These are phyloP conservation scores for Chrysosporium keratinophilum DNA, from an alignment of 2,329 filamentous ascomycete genomes.

Conservation along the genomic window DNA sequence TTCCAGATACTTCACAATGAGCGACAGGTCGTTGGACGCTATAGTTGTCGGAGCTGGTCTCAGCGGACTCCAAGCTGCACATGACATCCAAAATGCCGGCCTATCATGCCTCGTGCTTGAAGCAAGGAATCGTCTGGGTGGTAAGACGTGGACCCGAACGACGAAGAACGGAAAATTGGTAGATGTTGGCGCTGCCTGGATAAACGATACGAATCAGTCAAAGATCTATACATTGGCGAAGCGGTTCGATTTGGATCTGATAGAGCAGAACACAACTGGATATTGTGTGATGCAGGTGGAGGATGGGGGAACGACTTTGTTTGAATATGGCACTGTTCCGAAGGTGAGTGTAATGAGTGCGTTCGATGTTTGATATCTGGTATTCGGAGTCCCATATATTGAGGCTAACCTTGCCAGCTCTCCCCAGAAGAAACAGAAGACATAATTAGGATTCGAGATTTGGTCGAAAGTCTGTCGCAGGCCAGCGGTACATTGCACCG, in stretches of 20 bases:
- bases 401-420: not conserved
- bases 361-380: not conserved
- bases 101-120: slow-evolving; percentile 31
- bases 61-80: slow-evolving; percentile 30
- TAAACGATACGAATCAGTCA: slow-evolving; percentile 28
- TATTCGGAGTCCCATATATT: not conserved
- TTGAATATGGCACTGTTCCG: slow-evolving; percentile 27
- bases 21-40: slow-evolving; percentile 20
- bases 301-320: slow-evolving; percentile 21
- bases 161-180: slow-evolving; percentile 21
- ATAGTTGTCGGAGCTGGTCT: slow-evolving; percentile 35
- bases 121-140: slow-evolving; percentile 37
- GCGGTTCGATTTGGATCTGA: slow-evolving; percentile 23
- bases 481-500: not conserved
- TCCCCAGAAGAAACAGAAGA: not conserved
- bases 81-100: slow-evolving; percentile 24
- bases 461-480: slow-evolving; percentile 4
- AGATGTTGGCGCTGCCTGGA: slow-evolving; percentile 31
- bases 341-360: slow-evolving; percentile 18
- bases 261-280: slow-evolving; percentile 26
- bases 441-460: slow-evolving; percentile 5
- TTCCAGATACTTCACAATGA: not conserved
- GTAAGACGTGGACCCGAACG: slow-evolving; percentile 29
- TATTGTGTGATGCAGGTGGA: slow-evolving; percentile 24
- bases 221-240: slow-evolving; percentile 23